Percentiles rank a stretch among this genome's conserved stretches.
Conservation (phyloP, 805 yeast species). For the Nakazawaea laoshanensis region DNA sequence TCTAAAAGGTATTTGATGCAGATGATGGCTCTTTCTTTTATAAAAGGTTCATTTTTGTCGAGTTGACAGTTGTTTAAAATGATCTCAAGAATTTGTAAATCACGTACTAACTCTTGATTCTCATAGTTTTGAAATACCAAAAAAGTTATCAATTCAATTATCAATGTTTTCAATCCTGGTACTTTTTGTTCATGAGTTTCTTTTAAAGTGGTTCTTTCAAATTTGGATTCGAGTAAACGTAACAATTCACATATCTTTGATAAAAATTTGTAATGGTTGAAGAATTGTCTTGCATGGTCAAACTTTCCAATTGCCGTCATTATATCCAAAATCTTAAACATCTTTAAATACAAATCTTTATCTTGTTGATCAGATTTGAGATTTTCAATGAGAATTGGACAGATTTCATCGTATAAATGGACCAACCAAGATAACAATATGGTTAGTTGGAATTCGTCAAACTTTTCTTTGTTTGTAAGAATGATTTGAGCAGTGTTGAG, state of each 20-base stretch:
- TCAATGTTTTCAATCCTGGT: slow-evolving; percentile 58
- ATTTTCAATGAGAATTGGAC: slow-evolving; percentile 12
- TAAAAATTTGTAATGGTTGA: slow-evolving; percentile 31
- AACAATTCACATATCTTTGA: slow-evolving; percentile 27
- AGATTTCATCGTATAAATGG: slow-evolving; percentile 20
- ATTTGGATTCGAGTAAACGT: slow-evolving; percentile 30
- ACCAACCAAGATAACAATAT: slow-evolving; percentile 33
- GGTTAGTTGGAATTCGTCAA: slow-evolving; percentile 29
- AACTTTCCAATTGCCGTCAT: slow-evolving; percentile 28
- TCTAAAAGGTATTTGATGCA: slow-evolving; percentile 65
- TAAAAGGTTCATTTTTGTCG: slow-evolving; percentile 83
- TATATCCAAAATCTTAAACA: slow-evolving; percentile 16
- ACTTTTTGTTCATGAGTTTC: slow-evolving; percentile 28
- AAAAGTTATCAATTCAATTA: slow-evolving; percentile 59
- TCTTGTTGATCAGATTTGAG: slow-evolving; percentile 14
- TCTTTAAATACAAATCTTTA: slow-evolving; percentile 12
- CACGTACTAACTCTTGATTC: slow-evolving; percentile 63
- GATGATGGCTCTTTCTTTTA: slow-evolving; percentile 75
- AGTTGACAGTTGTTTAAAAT: slow-evolving; percentile 75
- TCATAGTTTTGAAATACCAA: slow-evolving; percentile 41
- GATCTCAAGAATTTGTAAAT: slow-evolving; percentile 58
- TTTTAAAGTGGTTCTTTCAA: slow-evolving; percentile 26
- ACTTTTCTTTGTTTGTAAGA: slow-evolving; percentile 28
- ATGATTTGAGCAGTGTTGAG: slow-evolving; percentile 25
- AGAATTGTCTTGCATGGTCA: slow-evolving; percentile 29